phyloP scores from a whole-genome alignment of 768 basidiomycete species.

The Podaxis sp. region DNA sequence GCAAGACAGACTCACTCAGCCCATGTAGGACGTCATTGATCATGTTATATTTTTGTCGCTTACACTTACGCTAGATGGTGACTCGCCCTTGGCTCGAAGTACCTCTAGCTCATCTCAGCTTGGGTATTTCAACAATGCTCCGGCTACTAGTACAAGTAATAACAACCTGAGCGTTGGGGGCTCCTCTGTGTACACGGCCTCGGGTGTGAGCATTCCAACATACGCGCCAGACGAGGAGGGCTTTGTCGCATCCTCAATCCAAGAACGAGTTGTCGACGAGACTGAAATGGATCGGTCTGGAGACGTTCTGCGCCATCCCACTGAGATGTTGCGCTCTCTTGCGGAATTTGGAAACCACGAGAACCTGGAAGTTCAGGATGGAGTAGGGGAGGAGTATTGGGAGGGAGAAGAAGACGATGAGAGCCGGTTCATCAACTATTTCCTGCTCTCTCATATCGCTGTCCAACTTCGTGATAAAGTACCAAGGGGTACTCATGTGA shows the following conservation, averaged over 20 bases:
- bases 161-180: not conserved
- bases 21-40: not conserved
- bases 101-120: conserved; percentile 7
- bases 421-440: conserved; percentile 82
- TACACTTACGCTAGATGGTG: not conserved
- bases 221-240: not conserved
- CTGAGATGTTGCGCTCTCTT: conserved; percentile 31
- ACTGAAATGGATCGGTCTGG: not conserved
- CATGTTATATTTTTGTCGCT: not conserved
- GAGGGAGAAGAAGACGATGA: conserved; percentile 56
- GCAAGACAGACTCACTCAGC: not conserved
- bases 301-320: conserved; percentile 23
- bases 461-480: conserved; percentile 87
- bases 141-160: not conserved
- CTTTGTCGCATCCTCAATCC: conserved; percentile 2
- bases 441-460: conserved; percentile 83
- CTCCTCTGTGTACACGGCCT: not conserved
- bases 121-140: not conserved
- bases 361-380: conserved; percentile 19
- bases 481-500: conserved; percentile 82
- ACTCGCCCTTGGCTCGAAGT: conserved; percentile 4
- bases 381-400: conserved; percentile 43
- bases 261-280: not conserved
- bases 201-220: not conserved
- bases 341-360: conserved; percentile 24